phyloP scores from a whole-genome alignment of 306 rosid genomes.

The Citrullus colocynthis region DNA sequence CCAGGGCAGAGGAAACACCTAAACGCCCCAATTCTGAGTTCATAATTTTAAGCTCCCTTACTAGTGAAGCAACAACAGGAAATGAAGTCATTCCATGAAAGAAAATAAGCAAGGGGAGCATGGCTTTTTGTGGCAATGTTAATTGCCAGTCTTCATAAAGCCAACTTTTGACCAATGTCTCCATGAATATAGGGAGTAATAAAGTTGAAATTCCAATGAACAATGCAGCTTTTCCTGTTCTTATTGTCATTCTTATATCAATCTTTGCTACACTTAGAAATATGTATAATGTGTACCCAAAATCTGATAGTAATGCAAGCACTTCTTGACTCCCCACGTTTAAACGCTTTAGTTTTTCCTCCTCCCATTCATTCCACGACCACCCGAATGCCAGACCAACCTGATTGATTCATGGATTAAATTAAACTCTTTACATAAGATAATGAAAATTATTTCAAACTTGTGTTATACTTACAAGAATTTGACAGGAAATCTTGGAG shows the following conservation, averaged over 20 bases:
- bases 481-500: slow-evolving; percentile 37
- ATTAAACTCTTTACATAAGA: too few species aligned
- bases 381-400: slow-evolving; percentile 28
- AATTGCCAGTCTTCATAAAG: not conserved
- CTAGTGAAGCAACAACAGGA: slow-evolving; percentile 9
- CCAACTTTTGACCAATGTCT: not conserved
- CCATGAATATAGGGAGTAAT: not conserved
- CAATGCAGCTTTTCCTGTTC: slow-evolving; percentile 26
- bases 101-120: not conserved
- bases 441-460: not conserved
- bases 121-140: not conserved
- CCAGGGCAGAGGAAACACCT: slow-evolving; percentile 35
- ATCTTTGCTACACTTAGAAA: slow-evolving; percentile 39
- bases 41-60: slow-evolving; percentile 27
- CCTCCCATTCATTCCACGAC: slow-evolving; percentile 1
- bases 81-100: slow-evolving; percentile 4
- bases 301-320: slow-evolving; percentile 13
- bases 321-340: slow-evolving; percentile 23
- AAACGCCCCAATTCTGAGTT: slow-evolving; percentile 60
- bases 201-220: slow-evolving; percentile 15
- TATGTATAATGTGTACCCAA: slow-evolving; percentile 25
- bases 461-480: slow-evolving; percentile 28
- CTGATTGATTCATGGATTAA: slow-evolving; percentile 4
- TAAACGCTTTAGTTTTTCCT: slow-evolving; percentile 5
- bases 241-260: slow-evolving; percentile 28